Evolutionary conservation across 2,329 filamentous ascomycete species (phyloP), one percentile per base, ranked within the genome.

Genomic region (Colletotrichum destructivum): DNA sequence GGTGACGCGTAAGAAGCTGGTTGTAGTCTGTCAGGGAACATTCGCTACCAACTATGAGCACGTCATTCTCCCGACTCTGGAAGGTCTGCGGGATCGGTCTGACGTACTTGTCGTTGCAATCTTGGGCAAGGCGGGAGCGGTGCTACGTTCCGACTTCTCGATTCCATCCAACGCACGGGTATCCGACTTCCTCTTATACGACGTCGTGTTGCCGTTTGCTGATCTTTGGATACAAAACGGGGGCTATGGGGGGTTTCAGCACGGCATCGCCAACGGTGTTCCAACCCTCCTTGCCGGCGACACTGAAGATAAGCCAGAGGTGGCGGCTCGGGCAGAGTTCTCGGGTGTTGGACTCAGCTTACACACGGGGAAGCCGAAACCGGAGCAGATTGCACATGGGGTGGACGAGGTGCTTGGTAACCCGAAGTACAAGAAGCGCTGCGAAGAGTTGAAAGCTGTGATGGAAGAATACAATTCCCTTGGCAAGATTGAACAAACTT

Each of bases 1-100:
- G 7, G 16, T 9, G 51, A 76, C 73, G 1, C 72, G 80, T 18
- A 83, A 82, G 68, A 82, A 81, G 56, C 72, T 88, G 23, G 77
- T 88, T 5, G 79, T 83, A 23, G 84, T 88, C 8, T 81, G 82
- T 1, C 86, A 88, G 73, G 86, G 87, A 4, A 88, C 86, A 5
- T 75, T 85, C 2, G 81, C 79, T n/a, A 73, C 75, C 21, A 77
- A 84, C 31, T 82, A 82, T 66, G 74, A 75, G 15, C 78, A 86
- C 26, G 79, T 88, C 2, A 75, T 88, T 12, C 70, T 85, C 2
- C 86, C 87, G 1, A 82, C 85, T 0, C 78, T 88, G 35, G 59
- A 75, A 3, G 86, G 79, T 0, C 79, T 88, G 16, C 80, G 79
- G 4, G 75, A 78, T 56, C 77, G 82, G 0, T 76, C 81, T 0